Base-by-base conservation (phyloP, 768 basidiomycete genomes). In the Xanthoconium stramineum region DNA sequence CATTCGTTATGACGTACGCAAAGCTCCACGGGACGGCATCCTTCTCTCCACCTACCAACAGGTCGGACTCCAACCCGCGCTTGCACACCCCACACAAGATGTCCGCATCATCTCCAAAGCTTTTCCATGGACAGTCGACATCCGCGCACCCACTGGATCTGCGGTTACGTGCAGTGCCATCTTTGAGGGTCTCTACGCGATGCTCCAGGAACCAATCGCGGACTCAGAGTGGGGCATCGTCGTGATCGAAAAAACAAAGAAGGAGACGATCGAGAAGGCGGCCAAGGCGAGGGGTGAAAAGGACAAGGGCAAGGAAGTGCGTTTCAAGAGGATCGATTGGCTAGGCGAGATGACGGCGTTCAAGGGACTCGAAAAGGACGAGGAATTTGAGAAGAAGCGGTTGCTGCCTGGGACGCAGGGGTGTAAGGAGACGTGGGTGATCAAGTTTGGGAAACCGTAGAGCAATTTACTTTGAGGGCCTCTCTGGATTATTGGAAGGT, bases 201-300 rank as follows among this genome's bases (percentile, higher is more conserved):
- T 67, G 46, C 71, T 89, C 29, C 82, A 86, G 48, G 72, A 80
- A 47, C 77, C 76, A 8, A 73, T 89, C 19, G 76, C 59, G 2
- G 85, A 88, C 56, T 85, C 85, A 5, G 88, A 89, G 62, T 89
- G 87, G 86, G 85, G 82, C 0, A 69, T 84, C 45, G 72, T 82
- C 17, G 64, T 77, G 6, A 64, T 53, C 29, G 78, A 83, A 44
- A 76, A 76, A 67, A 74, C 76, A 54, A 66, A 64, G 56, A 72
- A 68, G 51, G 78, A 79, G 59, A 59, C 60, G 19, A 75, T 85
- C 15, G 78, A 83, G 62, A 77, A 71, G 49, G 78, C 83, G 3
- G 78, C 76, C 50, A 82, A 79, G 70, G 78, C 75, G 56, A 72
- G 86, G 53, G 53, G 69, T 7, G 77, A 78, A 6, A 63, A 61